Evolutionary conservation across 2,329 filamentous ascomycete genomes (phyloP), one percentile per base, ranked within the genome.

Genomic region (Venturia aucupariae): DNA sequence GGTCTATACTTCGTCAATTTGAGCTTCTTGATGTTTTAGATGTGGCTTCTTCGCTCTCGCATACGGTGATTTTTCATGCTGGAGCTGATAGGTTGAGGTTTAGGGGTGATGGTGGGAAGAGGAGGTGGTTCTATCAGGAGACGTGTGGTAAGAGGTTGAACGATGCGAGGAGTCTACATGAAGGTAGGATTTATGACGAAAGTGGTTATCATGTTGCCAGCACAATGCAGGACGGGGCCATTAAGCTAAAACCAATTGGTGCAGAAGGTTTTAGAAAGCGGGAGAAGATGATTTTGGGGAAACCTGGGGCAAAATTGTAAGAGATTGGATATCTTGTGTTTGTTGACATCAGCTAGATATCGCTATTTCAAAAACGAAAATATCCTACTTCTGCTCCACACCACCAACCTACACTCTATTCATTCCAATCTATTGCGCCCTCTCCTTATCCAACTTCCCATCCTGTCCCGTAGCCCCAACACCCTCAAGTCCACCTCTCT

Each of bases 401-500:
- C 17, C 11, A 3, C 39, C 39, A 19, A 42, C 39, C 5, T 7
- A 13, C 4, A 4, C 39, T n/a, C n/a, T n/a, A n/a, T n/a, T n/a
- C n/a, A n/a, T n/a, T n/a, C n/a, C n/a, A n/a, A n/a, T 44, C 46
- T 55, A 55, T 24, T 35, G 30, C 27, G 30, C 30, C 51, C 51
- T 32, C 30, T 55, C 51, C 51, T 35, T 55, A 1, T 62, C 60
- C 60, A 46, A 32, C 60, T 44, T 32, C 5, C 42, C 32, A 35
- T 35, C 41, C 39, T 2, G 6, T 7, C 24, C 68, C 32, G 69
- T 70, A 32, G 73, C 73, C 1, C 79, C 78, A 4, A 80, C 72
- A 1, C 79, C 80, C 61, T 79, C 77, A 6, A 80, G 68, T 3
- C 81, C 79, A 1, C 72, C 68, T 1, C 75, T 69, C 11, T 76